Percentiles rank a stretch among this genome's conserved stretches.
Conservation (phyloP, 192 early-diverging fungal species). For the Coemansia sp. region DNA sequence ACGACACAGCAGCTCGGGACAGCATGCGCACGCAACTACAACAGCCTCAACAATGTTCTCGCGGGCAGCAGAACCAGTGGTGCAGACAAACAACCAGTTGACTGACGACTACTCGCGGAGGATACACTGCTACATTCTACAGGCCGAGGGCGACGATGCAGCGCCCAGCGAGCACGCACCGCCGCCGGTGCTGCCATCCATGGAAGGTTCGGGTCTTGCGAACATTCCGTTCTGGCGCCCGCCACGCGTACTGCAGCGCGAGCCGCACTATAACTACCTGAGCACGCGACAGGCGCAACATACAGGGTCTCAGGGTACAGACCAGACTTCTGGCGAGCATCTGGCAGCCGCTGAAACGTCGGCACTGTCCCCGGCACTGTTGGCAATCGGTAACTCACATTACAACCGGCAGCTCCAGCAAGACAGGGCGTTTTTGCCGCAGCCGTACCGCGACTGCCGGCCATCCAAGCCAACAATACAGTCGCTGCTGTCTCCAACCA, state of each 20-base stretch:
- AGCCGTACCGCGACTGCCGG: background rate
- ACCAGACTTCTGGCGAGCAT: background rate
- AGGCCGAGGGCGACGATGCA: constrained; percentile 9
- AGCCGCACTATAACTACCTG: constrained; percentile 47
- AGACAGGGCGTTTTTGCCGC: background rate
- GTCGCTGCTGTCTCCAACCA: constrained; percentile 14
- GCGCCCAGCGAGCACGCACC: constrained; percentile 23
- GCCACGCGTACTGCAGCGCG: constrained; percentile 47
- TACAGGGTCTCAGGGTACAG: background rate
- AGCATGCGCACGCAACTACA: constrained; percentile 14
- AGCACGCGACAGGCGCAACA: background rate
- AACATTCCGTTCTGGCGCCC: constrained; percentile 56
- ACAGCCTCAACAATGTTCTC: constrained; percentile 13
- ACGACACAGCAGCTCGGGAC: background rate
- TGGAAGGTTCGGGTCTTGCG: constrained; percentile 8
- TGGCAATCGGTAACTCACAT: constrained; percentile 43
- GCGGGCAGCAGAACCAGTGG: constrained; percentile 14
- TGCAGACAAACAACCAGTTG: constrained; percentile 34
- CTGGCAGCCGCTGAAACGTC: background rate
- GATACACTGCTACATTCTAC: constrained; percentile 50
- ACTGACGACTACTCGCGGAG: constrained; percentile 33
- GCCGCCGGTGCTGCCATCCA: constrained; percentile 28
- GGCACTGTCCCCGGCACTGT: constrained; percentile 31
- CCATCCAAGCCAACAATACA: constrained; percentile 18
- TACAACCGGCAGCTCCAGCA: constrained; percentile 27